Conservation (phyloP, 1,284 basidiomycete genomes). For the Gymnopus androsaceus region DNA sequence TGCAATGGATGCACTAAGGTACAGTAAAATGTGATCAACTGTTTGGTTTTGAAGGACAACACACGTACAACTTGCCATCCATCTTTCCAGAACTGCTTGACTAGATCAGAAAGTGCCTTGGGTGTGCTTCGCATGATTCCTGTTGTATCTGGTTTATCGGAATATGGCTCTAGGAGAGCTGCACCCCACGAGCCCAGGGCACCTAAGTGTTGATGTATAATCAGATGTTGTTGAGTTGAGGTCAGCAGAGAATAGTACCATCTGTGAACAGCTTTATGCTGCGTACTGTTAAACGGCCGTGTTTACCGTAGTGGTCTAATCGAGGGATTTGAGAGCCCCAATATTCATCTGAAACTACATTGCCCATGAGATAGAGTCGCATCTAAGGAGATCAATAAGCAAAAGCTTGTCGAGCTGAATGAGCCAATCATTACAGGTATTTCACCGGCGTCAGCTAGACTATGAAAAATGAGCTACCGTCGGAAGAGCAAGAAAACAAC, state of each 20-base stretch:
- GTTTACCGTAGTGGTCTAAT: conserved; percentile 61
- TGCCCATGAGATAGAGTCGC: conserved; percentile 79
- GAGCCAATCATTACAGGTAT: conserved; percentile 54
- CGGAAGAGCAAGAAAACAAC: conserved; percentile 20
- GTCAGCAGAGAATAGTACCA: conserved; percentile 38
- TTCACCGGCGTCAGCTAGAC: conserved; percentile 59
- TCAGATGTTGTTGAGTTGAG: background rate
- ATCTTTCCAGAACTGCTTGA: conserved; percentile 67
- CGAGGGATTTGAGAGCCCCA: conserved; percentile 67
- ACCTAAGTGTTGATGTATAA: background rate
- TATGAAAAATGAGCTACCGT: conserved; percentile 25
- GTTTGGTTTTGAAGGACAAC: background rate
- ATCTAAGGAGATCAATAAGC: conserved; percentile 43
- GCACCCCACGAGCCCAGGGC: conserved; percentile 92
- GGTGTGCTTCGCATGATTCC: conserved; percentile 71
- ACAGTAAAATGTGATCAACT: background rate
- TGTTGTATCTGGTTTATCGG: conserved; percentile 69
- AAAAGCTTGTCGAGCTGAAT: background rate
- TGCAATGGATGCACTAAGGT: conserved; percentile 82
- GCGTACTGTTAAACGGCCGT: conserved; percentile 68
- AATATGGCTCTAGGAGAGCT: conserved; percentile 80
- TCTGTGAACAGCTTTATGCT: conserved; percentile 85
- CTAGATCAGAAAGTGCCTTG: conserved; percentile 52
- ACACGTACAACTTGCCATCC: conserved; percentile 72
- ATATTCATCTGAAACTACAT: conserved; percentile 57